A percentile compares a stretch with the other conserved stretches of the same genome.
Conservation (phyloP, 78 protist species). For the Tieghemostelium lacteum region DNA sequence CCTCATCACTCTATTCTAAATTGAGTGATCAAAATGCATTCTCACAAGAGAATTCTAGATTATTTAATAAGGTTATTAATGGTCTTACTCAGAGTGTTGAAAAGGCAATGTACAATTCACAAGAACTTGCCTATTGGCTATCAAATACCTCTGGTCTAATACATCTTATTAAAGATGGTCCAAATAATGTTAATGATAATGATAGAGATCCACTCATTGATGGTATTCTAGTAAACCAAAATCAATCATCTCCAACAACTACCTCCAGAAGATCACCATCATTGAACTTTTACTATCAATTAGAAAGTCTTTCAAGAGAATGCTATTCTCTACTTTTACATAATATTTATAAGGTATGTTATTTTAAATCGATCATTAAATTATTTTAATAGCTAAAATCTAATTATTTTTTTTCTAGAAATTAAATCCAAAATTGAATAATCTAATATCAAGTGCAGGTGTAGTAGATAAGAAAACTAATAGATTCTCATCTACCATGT, state of each 20-base stretch:
- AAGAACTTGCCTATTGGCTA: slow-evolving; percentile 54
- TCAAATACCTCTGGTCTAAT: slow-evolving; percentile 56
- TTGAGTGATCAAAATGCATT: slow-evolving; percentile 38
- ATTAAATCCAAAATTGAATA: slow-evolving; percentile 38
- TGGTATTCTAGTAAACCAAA: slow-evolving; percentile 22
- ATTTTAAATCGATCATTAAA: neutral
- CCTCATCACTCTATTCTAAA: slow-evolving; percentile 22
- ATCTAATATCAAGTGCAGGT: slow-evolving; percentile 21
- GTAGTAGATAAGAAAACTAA: slow-evolving; percentile 47
- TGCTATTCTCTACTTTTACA: slow-evolving; percentile 43
- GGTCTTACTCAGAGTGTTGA: slow-evolving; percentile 25
- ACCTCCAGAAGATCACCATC: slow-evolving; percentile 49
- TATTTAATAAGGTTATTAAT: slow-evolving; percentile 26
- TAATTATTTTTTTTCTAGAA: slow-evolving; percentile 2
- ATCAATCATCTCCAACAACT: neutral
- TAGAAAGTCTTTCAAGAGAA: slow-evolving; percentile 35
- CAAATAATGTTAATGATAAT: slow-evolving; percentile 42
- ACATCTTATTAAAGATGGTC: slow-evolving; percentile 68
- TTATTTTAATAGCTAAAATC: neutral
- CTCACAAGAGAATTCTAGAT: slow-evolving; percentile 15
- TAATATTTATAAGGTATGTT: slow-evolving; percentile 24
- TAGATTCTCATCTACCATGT: slow-evolving; percentile 39
- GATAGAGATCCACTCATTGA: slow-evolving; percentile 56
- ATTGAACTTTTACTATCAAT: slow-evolving; percentile 14
- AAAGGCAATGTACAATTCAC: slow-evolving; percentile 47